Evolutionary conservation across 2,329 filamentous ascomycete genomes (phyloP).

Genomic region (Domatiomyces globalis): DNA sequence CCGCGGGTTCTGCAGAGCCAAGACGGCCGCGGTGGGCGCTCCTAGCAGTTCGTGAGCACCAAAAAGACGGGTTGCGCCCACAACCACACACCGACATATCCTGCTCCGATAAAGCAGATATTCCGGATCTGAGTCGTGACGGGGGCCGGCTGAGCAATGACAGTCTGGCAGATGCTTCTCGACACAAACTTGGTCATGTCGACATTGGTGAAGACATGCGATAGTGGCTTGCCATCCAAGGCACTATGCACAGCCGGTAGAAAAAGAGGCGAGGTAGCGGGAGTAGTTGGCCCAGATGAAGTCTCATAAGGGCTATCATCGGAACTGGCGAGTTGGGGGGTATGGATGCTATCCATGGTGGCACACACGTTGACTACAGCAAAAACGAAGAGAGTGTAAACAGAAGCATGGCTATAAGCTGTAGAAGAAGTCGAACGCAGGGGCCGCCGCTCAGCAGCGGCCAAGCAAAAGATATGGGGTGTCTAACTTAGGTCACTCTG

Average conservation of each 20-base stretch:
- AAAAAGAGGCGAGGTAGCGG: neutral
- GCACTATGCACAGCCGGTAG: neutral
- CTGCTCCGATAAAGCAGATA: conserved; percentile 61
- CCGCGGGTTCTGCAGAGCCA: conserved; percentile 39
- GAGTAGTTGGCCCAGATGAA: neutral
- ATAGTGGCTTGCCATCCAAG: neutral
- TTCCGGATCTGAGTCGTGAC: conserved; percentile 24
- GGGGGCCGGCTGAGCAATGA: neutral
- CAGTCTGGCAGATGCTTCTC: neutral
- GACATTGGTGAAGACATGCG: neutral
- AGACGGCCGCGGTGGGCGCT: conserved; percentile 60
- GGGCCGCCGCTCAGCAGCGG: no score
- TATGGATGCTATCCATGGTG: neutral
- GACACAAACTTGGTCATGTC: neutral
- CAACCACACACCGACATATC: conserved; percentile 53
- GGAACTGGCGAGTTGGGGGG: neutral
- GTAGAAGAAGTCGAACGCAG: no score
- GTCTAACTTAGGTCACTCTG: no score
- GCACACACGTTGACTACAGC: no score
- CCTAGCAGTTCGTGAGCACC: conserved; percentile 30
- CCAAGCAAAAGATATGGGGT: no score
- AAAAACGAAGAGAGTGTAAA: no score
- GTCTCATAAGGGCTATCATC: neutral
- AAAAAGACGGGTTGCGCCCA: neutral
- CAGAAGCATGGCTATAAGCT: no score